Conservation (phyloP, 73 alveolate genomes). For the Paraurostyla sp. region DNA sequence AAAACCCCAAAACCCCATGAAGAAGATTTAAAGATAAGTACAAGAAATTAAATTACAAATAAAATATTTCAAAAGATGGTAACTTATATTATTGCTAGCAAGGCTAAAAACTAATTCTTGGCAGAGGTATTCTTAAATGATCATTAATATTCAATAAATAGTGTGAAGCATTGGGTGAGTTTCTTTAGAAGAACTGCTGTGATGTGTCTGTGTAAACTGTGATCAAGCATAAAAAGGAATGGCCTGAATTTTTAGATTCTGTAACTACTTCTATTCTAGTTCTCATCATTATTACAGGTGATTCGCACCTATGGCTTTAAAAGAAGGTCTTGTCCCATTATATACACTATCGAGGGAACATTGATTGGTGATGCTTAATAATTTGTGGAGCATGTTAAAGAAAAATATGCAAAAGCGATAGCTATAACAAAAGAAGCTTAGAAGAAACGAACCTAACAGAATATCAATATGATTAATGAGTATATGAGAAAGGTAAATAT, state of each 20-base stretch:
- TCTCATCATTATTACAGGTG: background rate
- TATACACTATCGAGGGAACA: constrained; percentile 79
- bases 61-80: constrained; percentile 54
- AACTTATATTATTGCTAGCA: constrained; percentile 70
- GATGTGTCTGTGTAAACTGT: constrained; percentile 63
- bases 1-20: no score
- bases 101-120: constrained; percentile 55
- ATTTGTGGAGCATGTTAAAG: constrained; percentile 73
- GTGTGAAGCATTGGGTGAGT: constrained; percentile 75
- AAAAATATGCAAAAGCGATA: constrained; percentile 64
- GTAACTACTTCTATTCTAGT: background rate
- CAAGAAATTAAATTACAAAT: no score
- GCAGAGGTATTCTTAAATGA: constrained; percentile 54
- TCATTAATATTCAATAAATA: background rate
- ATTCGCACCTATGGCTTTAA: constrained; percentile 74
- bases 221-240: constrained; percentile 74
- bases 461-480: constrained; percentile 66
- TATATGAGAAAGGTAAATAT: constrained; percentile 74
- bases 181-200: constrained; percentile 42
- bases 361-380: constrained; percentile 77
- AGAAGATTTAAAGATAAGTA: no score
- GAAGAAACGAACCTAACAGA: constrained; percentile 64
- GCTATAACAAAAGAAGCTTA: constrained; percentile 63
- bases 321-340: constrained; percentile 73
- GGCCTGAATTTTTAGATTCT: constrained; percentile 73